Percentiles rank a stretch among this genome's conserved stretches.
These are phyloP conservation scores for Pichia manshurica DNA, from an alignment of 805 yeast genomes.

Conservation along the genomic window DNA sequence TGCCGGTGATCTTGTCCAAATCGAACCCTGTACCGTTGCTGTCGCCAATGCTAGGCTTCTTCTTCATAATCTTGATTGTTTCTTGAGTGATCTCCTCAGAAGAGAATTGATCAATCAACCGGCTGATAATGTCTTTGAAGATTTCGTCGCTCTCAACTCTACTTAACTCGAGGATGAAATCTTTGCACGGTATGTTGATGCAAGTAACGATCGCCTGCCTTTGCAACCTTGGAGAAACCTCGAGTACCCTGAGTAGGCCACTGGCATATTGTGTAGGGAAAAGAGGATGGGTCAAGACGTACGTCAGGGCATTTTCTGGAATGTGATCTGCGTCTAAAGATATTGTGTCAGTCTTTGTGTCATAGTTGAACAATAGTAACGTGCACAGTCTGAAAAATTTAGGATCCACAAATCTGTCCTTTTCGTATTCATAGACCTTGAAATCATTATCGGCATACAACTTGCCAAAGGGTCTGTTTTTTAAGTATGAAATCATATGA, in stretches of 20 bases:
- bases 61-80: constrained; percentile 34
- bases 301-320: constrained; percentile 59
- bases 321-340: constrained; percentile 29
- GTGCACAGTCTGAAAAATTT: constrained; percentile 44
- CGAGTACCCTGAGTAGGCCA: constrained; percentile 48
- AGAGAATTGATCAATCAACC: constrained; percentile 64
- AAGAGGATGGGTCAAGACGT: constrained; percentile 80
- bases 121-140: constrained; percentile 58
- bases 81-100: constrained; percentile 50
- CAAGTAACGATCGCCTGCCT: constrained; percentile 82
- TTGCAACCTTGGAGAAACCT: constrained; percentile 53
- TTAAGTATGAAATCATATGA: constrained; percentile 27
- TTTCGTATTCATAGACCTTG: constrained; percentile 53
- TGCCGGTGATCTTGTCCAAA: constrained; percentile 40
- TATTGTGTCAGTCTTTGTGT: constrained; percentile 12
- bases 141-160: constrained; percentile 54
- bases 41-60: constrained; percentile 17
- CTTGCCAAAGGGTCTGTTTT: constrained; percentile 11
- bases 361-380: constrained; percentile 33
- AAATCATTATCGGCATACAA: constrained; percentile 19
- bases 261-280: constrained; percentile 59
- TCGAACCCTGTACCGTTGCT: constrained; percentile 24
- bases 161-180: constrained; percentile 57
- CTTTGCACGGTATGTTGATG: constrained; percentile 58
- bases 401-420: constrained; percentile 60